Evolutionary conservation across 1,284 basidiomycete genomes (phyloP), one percentile per base, ranked within the genome.

Genomic region (Ustilago bromivora): DNA sequence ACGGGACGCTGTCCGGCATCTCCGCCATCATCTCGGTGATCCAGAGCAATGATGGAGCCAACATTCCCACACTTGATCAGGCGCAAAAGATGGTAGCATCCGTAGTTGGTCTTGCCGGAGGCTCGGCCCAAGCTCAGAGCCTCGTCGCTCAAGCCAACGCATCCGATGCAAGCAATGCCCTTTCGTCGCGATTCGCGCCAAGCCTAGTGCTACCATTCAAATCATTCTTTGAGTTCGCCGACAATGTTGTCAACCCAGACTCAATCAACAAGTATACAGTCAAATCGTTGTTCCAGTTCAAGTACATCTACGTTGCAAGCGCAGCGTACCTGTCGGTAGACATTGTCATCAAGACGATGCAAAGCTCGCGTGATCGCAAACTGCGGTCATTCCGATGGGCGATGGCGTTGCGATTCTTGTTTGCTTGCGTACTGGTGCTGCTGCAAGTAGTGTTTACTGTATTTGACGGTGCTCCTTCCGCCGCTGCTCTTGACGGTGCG

Each of bases 341-440:
- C 35, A 71, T 71, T n/a, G 58, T 68, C 53, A 64, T 76, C 61
- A 76, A 76, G 57, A 55, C 56, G 17, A 76, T 76, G 68, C 73
- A 76, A 32, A 67, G 34, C 46, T 19, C 53, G 31, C 38, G 10
- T 19, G 28, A 55, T 36, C 57, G 61, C 46, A 40, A 43, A 38
- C 53, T 60, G 41, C 61, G 55, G 5, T 70, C 72, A 15, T 76
- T 76, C 23, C 57, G 59, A 0, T 46, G 23, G 34, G 68, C 67
- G 6, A 67, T 76, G 67, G 63, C 34, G 12, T 10, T 64, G 35
- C 60, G 72, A 0, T 71, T 76, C 35, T 35, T 13, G 0, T 76
- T 76, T 38, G 72, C 67, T 3, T 41, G 63, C 8, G 15, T 76
- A 9, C 64, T 76, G 13, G 56, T 67, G 2, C 40, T 67, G 35